Conservation (phyloP, 352 stramenopile genomes). For the Phytophthora hybrid region DNA sequence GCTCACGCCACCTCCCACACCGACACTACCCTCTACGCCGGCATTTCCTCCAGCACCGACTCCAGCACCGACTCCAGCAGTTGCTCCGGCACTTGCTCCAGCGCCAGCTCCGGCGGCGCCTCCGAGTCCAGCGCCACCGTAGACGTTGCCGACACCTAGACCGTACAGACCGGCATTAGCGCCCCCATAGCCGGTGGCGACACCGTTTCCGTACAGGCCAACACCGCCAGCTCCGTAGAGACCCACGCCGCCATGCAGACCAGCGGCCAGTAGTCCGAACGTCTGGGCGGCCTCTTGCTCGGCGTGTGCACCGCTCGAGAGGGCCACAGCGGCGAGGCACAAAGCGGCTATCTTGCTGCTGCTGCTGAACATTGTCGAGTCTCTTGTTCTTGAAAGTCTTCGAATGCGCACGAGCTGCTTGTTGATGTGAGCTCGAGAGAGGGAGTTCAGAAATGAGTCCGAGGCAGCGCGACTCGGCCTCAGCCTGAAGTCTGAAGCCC, state of each 20-base stretch:
- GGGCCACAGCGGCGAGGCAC: conserved; percentile 6
- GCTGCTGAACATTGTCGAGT: conserved; percentile 8
- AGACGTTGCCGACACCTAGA: neutral
- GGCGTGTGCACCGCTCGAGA: conserved; percentile 1
- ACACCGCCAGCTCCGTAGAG: conserved; percentile 5
- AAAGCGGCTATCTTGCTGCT: conserved; percentile 5
- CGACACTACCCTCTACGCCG: too few species aligned
- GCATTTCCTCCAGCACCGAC: too few species aligned
- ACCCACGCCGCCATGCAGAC: too few species aligned
- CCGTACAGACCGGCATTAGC: too few species aligned
- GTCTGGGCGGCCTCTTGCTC: conserved; percentile 7
- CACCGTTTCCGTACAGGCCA: neutral
- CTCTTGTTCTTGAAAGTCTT: conserved; percentile 10
- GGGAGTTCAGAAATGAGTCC: conserved; percentile 13
- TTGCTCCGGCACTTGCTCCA: too few species aligned
- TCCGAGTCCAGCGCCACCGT: too few species aligned
- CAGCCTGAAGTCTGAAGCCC: too few species aligned
- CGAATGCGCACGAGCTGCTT: neutral
- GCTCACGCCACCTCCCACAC: too few species aligned
- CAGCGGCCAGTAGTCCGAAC: neutral
- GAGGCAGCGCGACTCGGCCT: neutral
- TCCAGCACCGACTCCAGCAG: too few species aligned
- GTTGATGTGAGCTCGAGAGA: conserved; percentile 9
- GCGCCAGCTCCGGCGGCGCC: too few species aligned
- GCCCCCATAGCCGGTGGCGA: too few species aligned